Percentiles rank a stretch among this genome's conserved stretches.
These are phyloP conservation scores for Strobilomyces dryophilus DNA, from an alignment of 768 basidiomycete genomes.

Conservation along the genomic window DNA sequence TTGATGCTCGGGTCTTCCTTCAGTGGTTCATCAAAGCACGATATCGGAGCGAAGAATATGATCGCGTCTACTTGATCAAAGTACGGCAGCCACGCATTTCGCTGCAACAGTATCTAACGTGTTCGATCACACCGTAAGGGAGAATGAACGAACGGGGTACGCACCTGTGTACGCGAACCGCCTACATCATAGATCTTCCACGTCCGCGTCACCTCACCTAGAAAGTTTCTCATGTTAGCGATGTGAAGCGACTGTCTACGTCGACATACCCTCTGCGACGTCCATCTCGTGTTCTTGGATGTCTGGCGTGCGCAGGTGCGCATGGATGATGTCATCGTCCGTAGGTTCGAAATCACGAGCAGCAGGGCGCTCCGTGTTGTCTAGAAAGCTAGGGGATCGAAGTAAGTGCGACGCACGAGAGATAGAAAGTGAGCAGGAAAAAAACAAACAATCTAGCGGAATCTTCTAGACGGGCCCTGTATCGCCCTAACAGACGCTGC, in stretches of 20 bases:
- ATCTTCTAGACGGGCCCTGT: constrained; percentile 33
- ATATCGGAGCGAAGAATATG: constrained; percentile 51
- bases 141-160: constrained; percentile 10
- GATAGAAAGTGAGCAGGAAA: background rate
- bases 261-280: constrained; percentile 30
- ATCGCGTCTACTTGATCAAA: constrained; percentile 58
- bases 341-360: too few relatives aligned
- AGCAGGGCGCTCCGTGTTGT: too few relatives aligned
- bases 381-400: too few relatives aligned
- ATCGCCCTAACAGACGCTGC: constrained; percentile 42
- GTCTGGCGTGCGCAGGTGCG: constrained; percentile 61
- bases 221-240: constrained; percentile 19
- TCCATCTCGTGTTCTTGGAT: constrained; percentile 22
- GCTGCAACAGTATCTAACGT: constrained; percentile 35
- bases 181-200: constrained; percentile 74
- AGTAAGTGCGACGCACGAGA: background rate
- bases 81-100: constrained; percentile 75
- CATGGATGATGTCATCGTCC: constrained; percentile 51
- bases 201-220: constrained; percentile 39
- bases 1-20: constrained; percentile 69
- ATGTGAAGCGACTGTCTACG: background rate
- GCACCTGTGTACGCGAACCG: constrained; percentile 62
- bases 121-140: too few relatives aligned
- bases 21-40: constrained; percentile 74
- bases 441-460: too few relatives aligned